phyloP scores from a whole-genome alignment of 176 grass and related monocot genomes.

The Urochloa ruziziensis region DNA sequence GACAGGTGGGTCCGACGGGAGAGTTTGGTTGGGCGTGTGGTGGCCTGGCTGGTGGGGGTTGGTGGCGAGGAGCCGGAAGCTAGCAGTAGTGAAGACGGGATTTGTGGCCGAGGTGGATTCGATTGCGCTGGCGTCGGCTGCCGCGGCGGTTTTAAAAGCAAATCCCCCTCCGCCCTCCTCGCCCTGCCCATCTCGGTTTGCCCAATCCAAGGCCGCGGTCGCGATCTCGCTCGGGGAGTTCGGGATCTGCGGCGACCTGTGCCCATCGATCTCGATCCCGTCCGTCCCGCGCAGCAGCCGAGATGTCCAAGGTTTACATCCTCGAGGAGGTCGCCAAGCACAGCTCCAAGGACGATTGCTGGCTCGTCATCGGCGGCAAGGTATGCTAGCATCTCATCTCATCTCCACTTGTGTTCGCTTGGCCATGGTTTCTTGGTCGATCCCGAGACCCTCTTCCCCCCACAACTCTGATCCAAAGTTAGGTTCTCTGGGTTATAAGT shows the following conservation, averaged over 20 bases:
- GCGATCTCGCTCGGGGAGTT: not conserved
- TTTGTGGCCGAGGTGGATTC: not conserved
- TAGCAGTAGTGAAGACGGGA: not conserved
- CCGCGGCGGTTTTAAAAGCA: not conserved
- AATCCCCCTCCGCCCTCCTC: not conserved
- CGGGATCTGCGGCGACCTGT: not conserved
- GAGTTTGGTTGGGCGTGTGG: not conserved
- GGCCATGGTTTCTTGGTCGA: not conserved
- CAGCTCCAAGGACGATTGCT: conserved; percentile 74
- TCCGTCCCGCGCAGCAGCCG: not conserved
- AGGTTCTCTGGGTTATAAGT: not conserved
- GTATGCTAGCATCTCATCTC: not conserved
- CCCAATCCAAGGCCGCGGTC: not conserved
- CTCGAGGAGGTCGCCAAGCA: conserved; percentile 73
- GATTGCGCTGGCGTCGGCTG: not conserved
- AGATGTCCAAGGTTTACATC: conserved; percentile 51
- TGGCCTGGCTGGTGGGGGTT: not conserved
- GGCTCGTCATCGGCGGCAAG: conserved; percentile 81
- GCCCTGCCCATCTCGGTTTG: not conserved
- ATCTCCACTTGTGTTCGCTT: not conserved
- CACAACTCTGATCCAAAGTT: not conserved
- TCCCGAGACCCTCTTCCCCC: not conserved
- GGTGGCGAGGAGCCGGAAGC: not conserved
- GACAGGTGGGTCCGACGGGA: not conserved
- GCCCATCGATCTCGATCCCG: too few relatives aligned